Evolutionary conservation across 2,329 filamentous ascomycete genomes (phyloP), one percentile per base, ranked within the genome.

Genomic region (Nectriaceae sp.): DNA sequence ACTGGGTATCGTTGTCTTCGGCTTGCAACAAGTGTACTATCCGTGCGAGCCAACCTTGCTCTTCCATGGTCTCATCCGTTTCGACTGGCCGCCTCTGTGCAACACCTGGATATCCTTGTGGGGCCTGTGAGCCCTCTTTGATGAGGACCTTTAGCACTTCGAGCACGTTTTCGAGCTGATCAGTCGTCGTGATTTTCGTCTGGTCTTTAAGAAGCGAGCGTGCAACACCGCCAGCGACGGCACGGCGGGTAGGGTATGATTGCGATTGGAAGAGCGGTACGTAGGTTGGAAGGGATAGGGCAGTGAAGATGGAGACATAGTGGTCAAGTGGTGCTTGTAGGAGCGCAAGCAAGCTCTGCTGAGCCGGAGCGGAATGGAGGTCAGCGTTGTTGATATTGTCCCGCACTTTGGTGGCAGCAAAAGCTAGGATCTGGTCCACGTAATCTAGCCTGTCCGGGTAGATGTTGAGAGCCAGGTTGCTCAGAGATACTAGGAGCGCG

Each of bases 31-130:
- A 76, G 71, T 99, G 94, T 16, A 97, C 85, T 64, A 99, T 87
- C 60, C 94, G 83, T 29, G 94, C 94, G 45, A 99, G 78, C 91
- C 91, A 97, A 43, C 94, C 94, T 75, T 99, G 94, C 72, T 99
- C 94, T 70, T 99, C 93, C 63, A 97, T 85, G 0, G 93, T 97
- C 74, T 99, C 95, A 53, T 99, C 94, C 1, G 94, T 97, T 75
- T 99, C 95, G 40, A 80, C 68, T 0, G 75, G 82, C 53, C 90
- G 85, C 54, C 90, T 80, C 64, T 93, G 89, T 5, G 88, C 83
- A 33, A 88, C 84, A 3, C 90, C 89, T 1, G 92, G 87, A 61
- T 97, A 97, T 22, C 90, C 90, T 40, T 84, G 81, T n/a, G 89
- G 84, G 45, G 87, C 77, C 62, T 96, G 92, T 13, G 89, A 86